A percentile compares a stretch with the other conserved stretches of the same genome.
These are phyloP conservation scores for Paraphoma sp. DNA, from an alignment of 2,329 filamentous ascomycete genomes.

Conservation along the genomic window DNA sequence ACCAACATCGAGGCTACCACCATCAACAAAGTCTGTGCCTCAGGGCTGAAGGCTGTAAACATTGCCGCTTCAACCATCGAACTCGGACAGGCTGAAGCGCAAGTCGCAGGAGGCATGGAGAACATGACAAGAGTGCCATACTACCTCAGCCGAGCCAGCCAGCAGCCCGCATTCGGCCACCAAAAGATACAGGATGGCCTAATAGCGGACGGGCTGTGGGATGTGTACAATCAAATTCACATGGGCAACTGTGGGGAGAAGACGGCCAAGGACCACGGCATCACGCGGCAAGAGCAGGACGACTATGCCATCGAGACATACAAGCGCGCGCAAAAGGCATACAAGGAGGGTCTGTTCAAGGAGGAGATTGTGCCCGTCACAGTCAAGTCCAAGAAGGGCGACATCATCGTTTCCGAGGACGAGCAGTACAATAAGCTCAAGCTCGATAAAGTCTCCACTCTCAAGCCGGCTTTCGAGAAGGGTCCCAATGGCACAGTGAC, in stretches of 20 bases:
- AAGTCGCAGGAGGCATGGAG: slow-evolving; percentile 96
- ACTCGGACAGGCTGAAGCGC: slow-evolving; percentile 84
- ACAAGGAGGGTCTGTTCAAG: slow-evolving; percentile 80
- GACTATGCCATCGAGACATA: slow-evolving; percentile 90
- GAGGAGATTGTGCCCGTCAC: slow-evolving; percentile 92
- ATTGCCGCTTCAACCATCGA: slow-evolving; percentile 95
- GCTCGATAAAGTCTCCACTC: slow-evolving; percentile 79
- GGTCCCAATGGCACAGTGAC: slow-evolving; percentile 91
- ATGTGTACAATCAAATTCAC: slow-evolving; percentile 95
- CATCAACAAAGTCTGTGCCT: slow-evolving; percentile 98
- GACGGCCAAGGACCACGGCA: slow-evolving; percentile 84
- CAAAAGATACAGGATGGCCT: slow-evolving; percentile 88
- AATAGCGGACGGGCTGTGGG: slow-evolving; percentile 92
- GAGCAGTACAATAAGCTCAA: slow-evolving; percentile 91
- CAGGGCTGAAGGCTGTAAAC: slow-evolving; percentile 88
- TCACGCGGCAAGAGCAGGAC: slow-evolving; percentile 88
- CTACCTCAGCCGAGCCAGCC: slow-evolving; percentile 82
- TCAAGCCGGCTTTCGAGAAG: slow-evolving; percentile 92
- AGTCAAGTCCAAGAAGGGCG: slow-evolving; percentile 83
- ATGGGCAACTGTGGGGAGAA: slow-evolving; percentile 98
- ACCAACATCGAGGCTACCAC: slow-evolving; percentile 85
- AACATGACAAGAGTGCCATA: slow-evolving; percentile 96
- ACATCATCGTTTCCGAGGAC: slow-evolving; percentile 75
- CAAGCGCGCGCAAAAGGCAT: slow-evolving; percentile 86
- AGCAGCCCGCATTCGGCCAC: slow-evolving; percentile 84